Conservation (phyloP, 2,329 filamentous ascomycete genomes). For the Fusarium anthophilum region DNA sequence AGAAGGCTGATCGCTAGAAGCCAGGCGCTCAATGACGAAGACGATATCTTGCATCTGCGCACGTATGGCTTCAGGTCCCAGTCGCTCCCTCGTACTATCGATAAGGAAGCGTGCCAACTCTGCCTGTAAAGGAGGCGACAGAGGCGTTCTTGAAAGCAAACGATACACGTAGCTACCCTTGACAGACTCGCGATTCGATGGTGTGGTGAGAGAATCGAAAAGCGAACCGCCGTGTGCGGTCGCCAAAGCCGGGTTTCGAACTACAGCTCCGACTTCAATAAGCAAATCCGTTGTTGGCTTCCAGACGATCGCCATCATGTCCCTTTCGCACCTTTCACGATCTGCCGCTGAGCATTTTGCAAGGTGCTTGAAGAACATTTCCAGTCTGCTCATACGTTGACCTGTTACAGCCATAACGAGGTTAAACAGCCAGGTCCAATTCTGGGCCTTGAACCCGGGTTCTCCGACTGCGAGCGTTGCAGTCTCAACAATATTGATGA, state of each 20-base stretch:
- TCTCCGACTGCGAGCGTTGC: slow-evolving; percentile 10
- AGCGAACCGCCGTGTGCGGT: neutral
- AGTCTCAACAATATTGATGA: slow-evolving; percentile 30
- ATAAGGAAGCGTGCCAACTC: slow-evolving; percentile 35
- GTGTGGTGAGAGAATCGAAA: neutral
- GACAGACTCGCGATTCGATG: neutral
- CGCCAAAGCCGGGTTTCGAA: slow-evolving; percentile 9
- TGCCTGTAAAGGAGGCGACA: slow-evolving; percentile 8
- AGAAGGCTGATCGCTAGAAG: slow-evolving; percentile 43
- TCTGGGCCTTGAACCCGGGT: slow-evolving; percentile 14
- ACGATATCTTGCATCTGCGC: slow-evolving; percentile 22
- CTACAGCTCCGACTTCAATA: slow-evolving; percentile 36
- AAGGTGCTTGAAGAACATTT: slow-evolving; percentile 1
- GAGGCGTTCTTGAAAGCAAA: neutral
- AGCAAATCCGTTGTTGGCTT: slow-evolving; percentile 44
- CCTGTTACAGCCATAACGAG: slow-evolving; percentile 6
- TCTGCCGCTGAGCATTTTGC: neutral
- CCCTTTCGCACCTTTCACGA: neutral
- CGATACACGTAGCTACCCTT: slow-evolving; percentile 25
- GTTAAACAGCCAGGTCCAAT: slow-evolving; percentile 10
- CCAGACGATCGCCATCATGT: slow-evolving; percentile 40
- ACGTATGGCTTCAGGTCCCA: slow-evolving; percentile 19
- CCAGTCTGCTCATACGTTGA: neutral
- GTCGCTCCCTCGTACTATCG: slow-evolving; percentile 21
- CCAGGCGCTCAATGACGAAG: slow-evolving; percentile 35